Percentiles rank a stretch among this genome's conserved stretches.
phyloP scores from a whole-genome alignment of 129 eudicot species.

The Tagetes erecta region DNA sequence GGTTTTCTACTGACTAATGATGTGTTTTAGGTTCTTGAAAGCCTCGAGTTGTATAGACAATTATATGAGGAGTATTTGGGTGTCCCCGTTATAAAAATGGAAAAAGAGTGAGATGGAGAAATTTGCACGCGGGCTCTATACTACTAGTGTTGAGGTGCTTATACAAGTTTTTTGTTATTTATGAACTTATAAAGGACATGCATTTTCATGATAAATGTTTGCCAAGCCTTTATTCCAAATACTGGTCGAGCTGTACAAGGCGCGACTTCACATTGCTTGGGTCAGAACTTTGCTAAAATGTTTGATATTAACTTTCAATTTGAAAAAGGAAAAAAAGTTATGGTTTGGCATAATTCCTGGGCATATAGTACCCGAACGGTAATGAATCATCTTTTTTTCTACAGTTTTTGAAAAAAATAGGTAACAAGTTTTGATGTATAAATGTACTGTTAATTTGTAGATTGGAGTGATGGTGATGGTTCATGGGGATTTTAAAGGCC shows the following conservation, averaged over 20 bases:
- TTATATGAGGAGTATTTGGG: no score
- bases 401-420: no score
- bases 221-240: conserved; percentile 74
- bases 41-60: no score
- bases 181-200: background rate
- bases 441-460: conserved; percentile 25
- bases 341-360: conserved; percentile 97
- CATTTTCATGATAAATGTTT: background rate
- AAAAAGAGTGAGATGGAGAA: no score
- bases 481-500: conserved; percentile 41
- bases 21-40: conserved; percentile 24
- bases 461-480: conserved; percentile 95
- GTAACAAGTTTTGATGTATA: background rate
- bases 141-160: conserved; percentile 72
- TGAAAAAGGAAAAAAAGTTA: conserved; percentile 70
- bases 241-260: conserved; percentile 93
- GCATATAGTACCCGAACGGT: conserved; percentile 88
- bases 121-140: no score
- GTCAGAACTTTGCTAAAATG: conserved; percentile 93
- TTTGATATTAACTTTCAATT: conserved; percentile 75
- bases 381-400: background rate
- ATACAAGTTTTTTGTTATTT: background rate
- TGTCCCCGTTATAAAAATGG: no score
- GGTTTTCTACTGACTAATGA: background rate
- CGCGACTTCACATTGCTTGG: conserved; percentile 90